phyloP scores from a whole-genome alignment of 371 early-diverging fungal species.

The Chytridium lagenaria region DNA sequence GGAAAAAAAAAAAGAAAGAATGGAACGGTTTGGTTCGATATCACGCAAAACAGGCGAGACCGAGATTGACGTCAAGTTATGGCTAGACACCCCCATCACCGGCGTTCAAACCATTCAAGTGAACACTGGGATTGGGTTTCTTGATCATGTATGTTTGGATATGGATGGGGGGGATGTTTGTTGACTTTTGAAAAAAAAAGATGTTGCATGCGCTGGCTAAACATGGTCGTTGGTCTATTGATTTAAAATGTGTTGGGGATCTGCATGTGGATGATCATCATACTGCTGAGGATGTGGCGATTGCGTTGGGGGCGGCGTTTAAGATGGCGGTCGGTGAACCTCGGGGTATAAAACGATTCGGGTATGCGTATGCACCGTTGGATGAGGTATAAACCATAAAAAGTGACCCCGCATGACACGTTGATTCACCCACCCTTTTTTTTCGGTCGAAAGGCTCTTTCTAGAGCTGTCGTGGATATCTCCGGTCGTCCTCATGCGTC shows the following conservation, averaged over 20 bases:
- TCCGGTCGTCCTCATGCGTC: constrained; percentile 91
- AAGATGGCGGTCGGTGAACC: constrained; percentile 89
- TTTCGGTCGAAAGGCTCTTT: constrained; percentile 80
- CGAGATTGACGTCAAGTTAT: constrained; percentile 75
- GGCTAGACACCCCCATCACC: constrained; percentile 44
- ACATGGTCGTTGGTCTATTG: constrained; percentile 88
- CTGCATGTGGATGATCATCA: constrained; percentile 97
- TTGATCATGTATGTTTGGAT: constrained; percentile 81
- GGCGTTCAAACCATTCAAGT: constrained; percentile 73
- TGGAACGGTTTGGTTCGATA: constrained; percentile 52
- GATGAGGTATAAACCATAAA: constrained; percentile 74
- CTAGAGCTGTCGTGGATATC: constrained; percentile 95
- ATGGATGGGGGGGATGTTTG: neutral
- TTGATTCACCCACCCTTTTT: too few relatives aligned
- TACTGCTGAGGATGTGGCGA: constrained; percentile 94
- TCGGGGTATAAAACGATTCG: constrained; percentile 89
- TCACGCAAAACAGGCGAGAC: constrained; percentile 94
- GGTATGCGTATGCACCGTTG: constrained; percentile 93
- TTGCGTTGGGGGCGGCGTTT: constrained; percentile 92
- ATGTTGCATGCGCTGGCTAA: constrained; percentile 97
- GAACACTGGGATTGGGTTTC: constrained; percentile 94
- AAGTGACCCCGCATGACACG: too few relatives aligned
- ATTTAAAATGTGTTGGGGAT: constrained; percentile 84
- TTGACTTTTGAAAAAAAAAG: constrained; percentile 36
- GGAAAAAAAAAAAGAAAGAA: too few relatives aligned